Conservation (phyloP, 345 rosid genomes). For the Hypericum perforatum region DNA sequence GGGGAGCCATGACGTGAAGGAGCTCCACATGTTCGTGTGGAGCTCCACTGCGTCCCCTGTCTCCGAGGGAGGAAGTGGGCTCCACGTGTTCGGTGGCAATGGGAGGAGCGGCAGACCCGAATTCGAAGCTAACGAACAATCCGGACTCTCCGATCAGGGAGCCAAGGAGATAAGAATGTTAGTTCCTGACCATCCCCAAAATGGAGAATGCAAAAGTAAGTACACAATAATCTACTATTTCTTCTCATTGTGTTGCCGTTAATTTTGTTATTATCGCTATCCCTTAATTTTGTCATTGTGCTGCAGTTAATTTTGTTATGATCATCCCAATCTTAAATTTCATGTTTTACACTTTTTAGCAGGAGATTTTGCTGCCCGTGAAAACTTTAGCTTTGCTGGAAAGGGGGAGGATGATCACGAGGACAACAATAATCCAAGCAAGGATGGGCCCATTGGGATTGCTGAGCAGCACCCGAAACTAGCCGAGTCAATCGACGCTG, state of each 20-base stretch:
- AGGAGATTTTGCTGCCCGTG: constrained; percentile 35
- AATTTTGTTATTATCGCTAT: not conserved
- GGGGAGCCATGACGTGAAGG: constrained; percentile 54
- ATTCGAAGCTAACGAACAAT: constrained; percentile 46
- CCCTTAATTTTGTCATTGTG: not conserved
- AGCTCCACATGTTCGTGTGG: constrained; percentile 11
- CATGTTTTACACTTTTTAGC: constrained; percentile 10
- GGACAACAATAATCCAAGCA: constrained; percentile 1
- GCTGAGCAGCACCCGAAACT: constrained; percentile 53
- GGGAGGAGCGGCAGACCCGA: constrained; percentile 14
- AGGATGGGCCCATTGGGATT: constrained; percentile 23
- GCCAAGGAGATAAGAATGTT: constrained; percentile 91
- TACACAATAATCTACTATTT: not conserved
- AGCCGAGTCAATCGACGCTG: constrained; percentile 23
- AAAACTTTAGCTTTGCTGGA: constrained; percentile 44
- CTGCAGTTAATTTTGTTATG: not conserved
- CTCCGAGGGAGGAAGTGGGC: constrained; percentile 29
- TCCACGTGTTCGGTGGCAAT: constrained; percentile 52
- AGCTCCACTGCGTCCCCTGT: constrained; percentile 6
- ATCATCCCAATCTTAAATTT: not conserved
- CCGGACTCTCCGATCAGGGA: constrained; percentile 73
- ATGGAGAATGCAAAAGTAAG: constrained; percentile 62
- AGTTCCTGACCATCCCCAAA: constrained; percentile 66
- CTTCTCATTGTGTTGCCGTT: no score
- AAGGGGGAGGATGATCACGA: constrained; percentile 33